Evolutionary conservation across 2,329 filamentous ascomycete genomes (phyloP), one percentile per base, ranked within the genome.

Genomic region (Xylariaceae sp.): DNA sequence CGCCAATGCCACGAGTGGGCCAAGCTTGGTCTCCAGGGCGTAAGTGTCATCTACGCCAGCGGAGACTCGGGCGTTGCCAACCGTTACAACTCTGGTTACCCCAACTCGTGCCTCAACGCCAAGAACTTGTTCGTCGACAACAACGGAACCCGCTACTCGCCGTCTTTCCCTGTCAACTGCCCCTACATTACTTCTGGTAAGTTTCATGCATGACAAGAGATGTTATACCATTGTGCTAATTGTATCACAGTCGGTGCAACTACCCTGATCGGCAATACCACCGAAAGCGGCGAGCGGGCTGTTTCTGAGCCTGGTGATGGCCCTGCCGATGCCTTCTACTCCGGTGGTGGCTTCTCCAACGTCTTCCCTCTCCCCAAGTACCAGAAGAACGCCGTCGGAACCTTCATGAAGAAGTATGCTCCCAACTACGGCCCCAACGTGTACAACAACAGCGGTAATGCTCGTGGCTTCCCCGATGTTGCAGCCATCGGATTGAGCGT

Each of bases 1-100:
- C 66, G 77, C 3, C 76, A 80, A 60, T 80, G 76, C 56, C 62
- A 67, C 45, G 75, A 79, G 64, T 79, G 75, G 59, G 71, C 79
- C 70, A 80, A 80, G 64, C 69, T 80, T 2, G 75, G 72, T 16
- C 68, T 79, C 6, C 70, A 71, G 55, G 76, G 75, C 17, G 67
- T 76, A 10, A 71, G 71, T 1, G 62, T 80, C 14, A 44, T 57
- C 37, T 57, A 53, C 22, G 50, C 52, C 2, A 54, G 52, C 14
- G 52, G 52, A 16, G 52, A 54, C 17, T 54, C 52, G 14, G 52
- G 52, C 2, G 52, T 54, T 20, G 52, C 52, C 0, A 54, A 54
- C 40, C 47, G 52, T 10, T 54, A 54, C 45, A 54, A 54, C 8
- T 12, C 52, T 4, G 52, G 52, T 2, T 54, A 53, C 34, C 52